Evolutionary conservation across 805 yeast genomes (phyloP).

Genomic region (Myxozyma sirexii): DNA sequence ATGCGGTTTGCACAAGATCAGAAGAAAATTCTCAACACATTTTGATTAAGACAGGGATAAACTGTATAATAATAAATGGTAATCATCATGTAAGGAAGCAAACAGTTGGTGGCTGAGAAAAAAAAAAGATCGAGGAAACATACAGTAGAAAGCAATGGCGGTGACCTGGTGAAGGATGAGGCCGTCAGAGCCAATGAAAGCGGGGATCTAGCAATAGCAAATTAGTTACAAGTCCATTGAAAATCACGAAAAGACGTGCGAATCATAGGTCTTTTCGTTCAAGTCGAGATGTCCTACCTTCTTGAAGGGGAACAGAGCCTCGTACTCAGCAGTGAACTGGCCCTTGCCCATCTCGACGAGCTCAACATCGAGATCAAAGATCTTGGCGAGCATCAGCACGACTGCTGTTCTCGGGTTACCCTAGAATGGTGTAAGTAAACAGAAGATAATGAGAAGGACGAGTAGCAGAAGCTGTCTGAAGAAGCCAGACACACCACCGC

Average conservation of each 20-base stretch:
- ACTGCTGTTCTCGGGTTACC: conserved; percentile 36
- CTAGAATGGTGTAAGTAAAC: conserved; percentile 1
- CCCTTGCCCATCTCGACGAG: conserved; percentile 45
- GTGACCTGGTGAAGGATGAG: conserved; percentile 63
- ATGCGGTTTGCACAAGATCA: neutral
- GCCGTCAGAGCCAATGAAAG: conserved; percentile 67
- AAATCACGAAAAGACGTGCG: too few species aligned
- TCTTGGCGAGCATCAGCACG: conserved; percentile 48
- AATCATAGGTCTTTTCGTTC: too few species aligned
- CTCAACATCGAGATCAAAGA: conserved; percentile 60
- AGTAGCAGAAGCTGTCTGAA: neutral
- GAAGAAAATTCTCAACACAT: conserved; percentile 24
- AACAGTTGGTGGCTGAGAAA: neutral
- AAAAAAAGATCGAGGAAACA: conserved; percentile 35
- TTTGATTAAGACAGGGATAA: conserved; percentile 49
- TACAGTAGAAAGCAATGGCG: conserved; percentile 61
- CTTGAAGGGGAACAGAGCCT: conserved; percentile 56
- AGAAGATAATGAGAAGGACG: neutral
- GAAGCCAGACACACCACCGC: too few species aligned
- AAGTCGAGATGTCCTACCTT: too few species aligned
- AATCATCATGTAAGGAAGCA: conserved; percentile 40
- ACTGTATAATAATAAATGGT: conserved; percentile 40
- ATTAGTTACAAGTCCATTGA: neutral
- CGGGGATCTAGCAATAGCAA: conserved; percentile 48
- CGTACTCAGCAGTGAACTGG: conserved; percentile 46